Percentiles rank a stretch among this genome's conserved stretches.
Conservation (phyloP, 805 yeast genomes). For the Cyberlindnera japonica region DNA sequence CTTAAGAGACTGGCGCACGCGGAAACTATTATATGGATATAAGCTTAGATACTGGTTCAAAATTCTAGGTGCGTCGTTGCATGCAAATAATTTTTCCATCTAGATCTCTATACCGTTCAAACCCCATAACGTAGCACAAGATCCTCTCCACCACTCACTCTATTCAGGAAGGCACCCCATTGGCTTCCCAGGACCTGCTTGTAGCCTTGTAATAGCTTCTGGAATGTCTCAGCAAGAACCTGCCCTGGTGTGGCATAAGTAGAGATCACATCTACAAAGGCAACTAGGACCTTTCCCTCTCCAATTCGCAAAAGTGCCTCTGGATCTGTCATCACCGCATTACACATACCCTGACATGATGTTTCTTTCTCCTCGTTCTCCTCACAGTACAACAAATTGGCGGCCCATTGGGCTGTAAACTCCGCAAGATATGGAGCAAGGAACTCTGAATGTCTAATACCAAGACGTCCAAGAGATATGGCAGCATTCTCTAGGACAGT, state of each 20-base stretch:
- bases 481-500: constrained; percentile 84
- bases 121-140: constrained; percentile 19
- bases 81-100: neutral
- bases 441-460: constrained; percentile 55
- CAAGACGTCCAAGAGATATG: constrained; percentile 84
- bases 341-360: constrained; percentile 81
- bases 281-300: constrained; percentile 45
- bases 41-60: too few species aligned
- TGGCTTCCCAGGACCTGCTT: constrained; percentile 44
- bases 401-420: constrained; percentile 67
- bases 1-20: too few species aligned
- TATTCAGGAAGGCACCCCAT: constrained; percentile 23
- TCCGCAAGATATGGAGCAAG: constrained; percentile 56
- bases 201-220: constrained; percentile 43
- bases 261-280: constrained; percentile 58
- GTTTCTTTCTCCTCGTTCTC: constrained; percentile 88
- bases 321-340: constrained; percentile 63
- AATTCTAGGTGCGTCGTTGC: too few species aligned
- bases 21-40: too few species aligned
- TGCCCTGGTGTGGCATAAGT: constrained; percentile 47
- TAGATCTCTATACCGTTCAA: neutral
- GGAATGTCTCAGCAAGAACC: constrained; percentile 33
- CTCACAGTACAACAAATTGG: constrained; percentile 58
- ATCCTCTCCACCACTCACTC: constrained; percentile 20
- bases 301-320: constrained; percentile 39